These are phyloP conservation scores for Teratosphaeria epicoccoides DNA, from an alignment of 2,329 filamentous ascomycete genomes.

Conservation along the genomic window DNA sequence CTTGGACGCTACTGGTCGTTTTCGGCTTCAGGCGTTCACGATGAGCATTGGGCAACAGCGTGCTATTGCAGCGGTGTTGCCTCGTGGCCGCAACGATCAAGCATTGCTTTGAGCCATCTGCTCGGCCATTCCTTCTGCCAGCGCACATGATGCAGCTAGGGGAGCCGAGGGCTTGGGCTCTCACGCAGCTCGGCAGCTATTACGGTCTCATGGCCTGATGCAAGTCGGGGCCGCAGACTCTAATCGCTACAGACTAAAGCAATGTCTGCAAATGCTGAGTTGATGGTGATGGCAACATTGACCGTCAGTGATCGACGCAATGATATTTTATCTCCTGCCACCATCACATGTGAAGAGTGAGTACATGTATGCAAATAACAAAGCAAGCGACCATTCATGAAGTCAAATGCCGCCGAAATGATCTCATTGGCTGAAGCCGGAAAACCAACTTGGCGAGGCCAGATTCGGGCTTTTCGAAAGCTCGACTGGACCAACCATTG, in stretches of 20 bases:
- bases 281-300: too few species aligned
- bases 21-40: constrained; percentile 5
- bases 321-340: too few species aligned
- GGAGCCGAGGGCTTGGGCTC: background rate
- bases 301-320: too few species aligned
- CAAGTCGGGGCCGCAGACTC: too few species aligned
- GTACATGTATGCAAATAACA: background rate
- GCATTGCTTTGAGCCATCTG: background rate
- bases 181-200: background rate
- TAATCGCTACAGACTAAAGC: too few species aligned
- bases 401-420: background rate
- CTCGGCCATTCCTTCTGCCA: background rate
- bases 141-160: constrained; percentile 6
- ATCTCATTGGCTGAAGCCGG: background rate
- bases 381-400: background rate
- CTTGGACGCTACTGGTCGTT: constrained; percentile 6
- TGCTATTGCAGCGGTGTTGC: constrained; percentile 3
- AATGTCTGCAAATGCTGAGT: too few species aligned
- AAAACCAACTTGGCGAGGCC: too few species aligned
- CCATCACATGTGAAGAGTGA: background rate
- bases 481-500: background rate
- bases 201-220: too few species aligned
- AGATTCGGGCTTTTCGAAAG: too few species aligned
- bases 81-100: background rate
- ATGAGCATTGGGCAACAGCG: too few species aligned